These are phyloP conservation scores for Porodaedalea pini DNA, from an alignment of 1,284 basidiomycete species.

Conservation along the genomic window DNA sequence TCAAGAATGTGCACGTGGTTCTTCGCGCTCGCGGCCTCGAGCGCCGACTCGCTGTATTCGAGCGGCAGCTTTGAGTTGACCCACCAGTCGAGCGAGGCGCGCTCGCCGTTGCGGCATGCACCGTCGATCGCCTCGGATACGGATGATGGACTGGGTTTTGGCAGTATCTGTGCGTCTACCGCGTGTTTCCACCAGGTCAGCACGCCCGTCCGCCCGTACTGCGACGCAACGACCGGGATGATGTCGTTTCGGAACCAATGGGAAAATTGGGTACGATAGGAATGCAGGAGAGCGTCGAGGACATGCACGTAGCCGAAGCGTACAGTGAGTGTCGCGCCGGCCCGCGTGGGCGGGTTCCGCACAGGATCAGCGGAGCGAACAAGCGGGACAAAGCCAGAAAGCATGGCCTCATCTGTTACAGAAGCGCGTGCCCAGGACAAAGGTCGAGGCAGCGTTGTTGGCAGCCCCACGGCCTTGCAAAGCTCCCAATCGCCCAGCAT, in stretches of 20 bases:
- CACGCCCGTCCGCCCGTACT: conserved; percentile 66
- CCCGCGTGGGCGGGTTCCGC: conserved; percentile 56
- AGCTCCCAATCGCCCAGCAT: conserved; percentile 79
- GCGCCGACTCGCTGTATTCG: conserved; percentile 70
- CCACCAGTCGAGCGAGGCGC: conserved; percentile 73
- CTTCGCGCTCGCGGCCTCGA: conserved; percentile 72
- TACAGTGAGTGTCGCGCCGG: conserved; percentile 61
- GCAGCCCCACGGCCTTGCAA: conserved; percentile 67
- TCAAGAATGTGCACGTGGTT: conserved; percentile 68
- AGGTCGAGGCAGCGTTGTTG: conserved; percentile 62
- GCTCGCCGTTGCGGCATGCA: conserved; percentile 67
- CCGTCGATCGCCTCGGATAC: conserved; percentile 64
- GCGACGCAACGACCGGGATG: conserved; percentile 70
- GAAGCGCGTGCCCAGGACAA: conserved; percentile 68
- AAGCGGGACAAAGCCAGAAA: conserved; percentile 55
- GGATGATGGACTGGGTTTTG: conserved; percentile 45
- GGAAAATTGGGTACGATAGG: conserved; percentile 58
- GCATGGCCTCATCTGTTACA: conserved; percentile 61
- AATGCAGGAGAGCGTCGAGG: conserved; percentile 62
- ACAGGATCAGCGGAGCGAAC: conserved; percentile 56
- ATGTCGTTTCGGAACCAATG: conserved; percentile 59
- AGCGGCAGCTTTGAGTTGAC: conserved; percentile 48
- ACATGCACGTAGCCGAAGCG: conserved; percentile 74
- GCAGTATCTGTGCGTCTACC: conserved; percentile 54
- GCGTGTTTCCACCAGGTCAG: conserved; percentile 78